phyloP scores from a whole-genome alignment of 164 flowering plant genomes.

The Aristolochia contorta region DNA sequence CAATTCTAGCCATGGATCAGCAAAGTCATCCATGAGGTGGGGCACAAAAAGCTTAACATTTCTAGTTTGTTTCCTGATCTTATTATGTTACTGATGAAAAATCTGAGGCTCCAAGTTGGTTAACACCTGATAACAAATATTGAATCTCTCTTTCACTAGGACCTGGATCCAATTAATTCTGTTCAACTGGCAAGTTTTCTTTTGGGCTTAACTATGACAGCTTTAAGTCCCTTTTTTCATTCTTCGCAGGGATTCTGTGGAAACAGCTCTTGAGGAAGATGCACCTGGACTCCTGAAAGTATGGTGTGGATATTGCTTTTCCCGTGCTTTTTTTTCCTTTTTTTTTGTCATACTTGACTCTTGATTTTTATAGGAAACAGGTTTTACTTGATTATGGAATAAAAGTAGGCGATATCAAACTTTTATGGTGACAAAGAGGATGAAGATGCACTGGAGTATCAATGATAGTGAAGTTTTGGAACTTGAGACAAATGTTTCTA shows the following conservation, averaged over 20 bases:
- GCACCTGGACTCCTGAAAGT: constrained; percentile 94
- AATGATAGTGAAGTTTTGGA: constrained; percentile 48
- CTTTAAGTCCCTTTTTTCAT: neutral
- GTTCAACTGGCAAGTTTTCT: neutral
- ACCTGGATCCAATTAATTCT: too few species aligned
- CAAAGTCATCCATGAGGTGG: too few species aligned
- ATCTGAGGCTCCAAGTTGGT: too few species aligned
- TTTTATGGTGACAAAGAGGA: constrained; percentile 53
- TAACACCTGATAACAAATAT: too few species aligned
- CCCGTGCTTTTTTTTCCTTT: too few species aligned
- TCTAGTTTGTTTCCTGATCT: too few species aligned
- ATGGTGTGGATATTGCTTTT: constrained; percentile 4
- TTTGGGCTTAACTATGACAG: neutral
- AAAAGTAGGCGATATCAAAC: constrained; percentile 59
- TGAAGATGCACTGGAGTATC: constrained; percentile 40
- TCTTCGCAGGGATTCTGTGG: constrained; percentile 58
- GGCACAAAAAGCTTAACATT: too few species aligned
- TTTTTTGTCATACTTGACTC: neutral
- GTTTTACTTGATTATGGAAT: constrained; percentile 66
- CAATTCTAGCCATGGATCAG: too few species aligned
- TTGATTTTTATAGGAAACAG: constrained; percentile 23
- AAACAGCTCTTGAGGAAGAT: constrained; percentile 88
- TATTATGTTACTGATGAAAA: too few species aligned
- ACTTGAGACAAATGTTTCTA: constrained; percentile 69
- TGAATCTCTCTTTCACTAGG: too few species aligned